phyloP scores from a whole-genome alignment of 352 stramenopile genomes.

The Phytophthora kernoviae region DNA sequence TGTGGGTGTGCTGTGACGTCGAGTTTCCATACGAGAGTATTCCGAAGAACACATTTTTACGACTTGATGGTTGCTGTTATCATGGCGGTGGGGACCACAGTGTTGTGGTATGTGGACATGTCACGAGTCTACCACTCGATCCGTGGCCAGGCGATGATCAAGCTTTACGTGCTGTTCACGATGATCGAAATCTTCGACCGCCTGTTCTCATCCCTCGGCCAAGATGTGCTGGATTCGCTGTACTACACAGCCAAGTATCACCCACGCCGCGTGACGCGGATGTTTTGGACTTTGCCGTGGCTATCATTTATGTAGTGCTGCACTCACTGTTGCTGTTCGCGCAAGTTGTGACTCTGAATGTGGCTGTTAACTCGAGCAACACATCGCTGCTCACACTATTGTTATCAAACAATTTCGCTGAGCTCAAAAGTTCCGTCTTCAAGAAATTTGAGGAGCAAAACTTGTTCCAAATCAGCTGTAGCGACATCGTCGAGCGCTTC shows the following conservation, averaged over 20 bases:
- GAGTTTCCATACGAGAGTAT: conserved; percentile 74
- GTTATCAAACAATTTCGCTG: conserved; percentile 99
- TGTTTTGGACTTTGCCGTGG: conserved; percentile 81
- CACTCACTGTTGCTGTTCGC: conserved; percentile 96
- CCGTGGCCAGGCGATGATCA: conserved; percentile 97
- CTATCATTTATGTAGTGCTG: conserved; percentile 85
- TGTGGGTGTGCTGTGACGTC: conserved; percentile 79
- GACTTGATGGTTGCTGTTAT: conserved; percentile 92
- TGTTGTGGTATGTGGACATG: conserved; percentile 93
- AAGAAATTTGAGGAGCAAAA: conserved; percentile 97
- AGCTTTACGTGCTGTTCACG: conserved; percentile 98
- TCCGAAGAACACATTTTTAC: conserved; percentile 90
- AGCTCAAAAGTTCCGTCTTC: conserved; percentile 98
- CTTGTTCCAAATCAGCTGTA: conserved; percentile 98
- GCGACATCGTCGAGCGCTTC: conserved; percentile 98
- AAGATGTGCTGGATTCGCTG: conserved; percentile 96
- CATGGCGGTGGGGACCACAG: conserved; percentile 71
- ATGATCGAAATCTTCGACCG: conserved; percentile 99
- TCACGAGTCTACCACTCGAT: conserved; percentile 99
- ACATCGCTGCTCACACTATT: conserved; percentile 94
- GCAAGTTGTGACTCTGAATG: conserved; percentile 97
- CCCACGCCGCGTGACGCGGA: conserved; percentile 65
- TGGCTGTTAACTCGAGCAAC: conserved; percentile 96
- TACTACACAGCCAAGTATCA: conserved; percentile 91
- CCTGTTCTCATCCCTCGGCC: conserved; percentile 95